These are phyloP conservation scores for Kodamaea fukazawae DNA, from an alignment of 805 yeast genomes.

Conservation along the genomic window DNA sequence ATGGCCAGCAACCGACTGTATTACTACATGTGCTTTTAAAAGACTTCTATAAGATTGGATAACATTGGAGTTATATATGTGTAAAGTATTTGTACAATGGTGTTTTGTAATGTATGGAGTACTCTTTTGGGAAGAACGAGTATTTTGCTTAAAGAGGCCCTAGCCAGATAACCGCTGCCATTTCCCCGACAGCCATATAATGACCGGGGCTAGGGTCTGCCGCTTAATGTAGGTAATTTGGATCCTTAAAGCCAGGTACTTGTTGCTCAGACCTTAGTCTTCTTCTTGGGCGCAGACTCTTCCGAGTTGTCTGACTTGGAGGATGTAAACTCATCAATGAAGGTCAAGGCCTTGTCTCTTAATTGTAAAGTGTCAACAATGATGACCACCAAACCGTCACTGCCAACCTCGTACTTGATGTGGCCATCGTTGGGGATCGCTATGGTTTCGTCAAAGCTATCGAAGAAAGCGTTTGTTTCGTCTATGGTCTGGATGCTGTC, in stretches of 20 bases:
- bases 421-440: slow-evolving; percentile 55
- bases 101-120: neutral
- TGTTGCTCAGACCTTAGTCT: slow-evolving; percentile 5
- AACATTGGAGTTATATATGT: too few relatives aligned
- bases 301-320: slow-evolving; percentile 9
- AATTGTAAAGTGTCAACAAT: slow-evolving; percentile 45
- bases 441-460: slow-evolving; percentile 47
- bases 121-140: neutral
- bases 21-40: too few relatives aligned
- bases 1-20: too few relatives aligned
- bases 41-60: too few relatives aligned
- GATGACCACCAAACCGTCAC: slow-evolving; percentile 57
- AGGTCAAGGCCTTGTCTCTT: slow-evolving; percentile 37
- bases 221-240: too few relatives aligned
- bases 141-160: too few relatives aligned
- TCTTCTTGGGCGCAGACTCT: slow-evolving; percentile 6
- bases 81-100: too few relatives aligned
- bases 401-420: slow-evolving; percentile 58
- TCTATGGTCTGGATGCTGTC: slow-evolving; percentile 45
- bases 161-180: too few relatives aligned
- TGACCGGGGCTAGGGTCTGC: too few relatives aligned
- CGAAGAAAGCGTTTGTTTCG: slow-evolving; percentile 51
- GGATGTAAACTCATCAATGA: slow-evolving; percentile 39
- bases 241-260: too few relatives aligned
- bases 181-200: too few relatives aligned